Evolutionary conservation across 352 stramenopile species (phyloP).

Genomic region (Globisporangium barbulae): DNA sequence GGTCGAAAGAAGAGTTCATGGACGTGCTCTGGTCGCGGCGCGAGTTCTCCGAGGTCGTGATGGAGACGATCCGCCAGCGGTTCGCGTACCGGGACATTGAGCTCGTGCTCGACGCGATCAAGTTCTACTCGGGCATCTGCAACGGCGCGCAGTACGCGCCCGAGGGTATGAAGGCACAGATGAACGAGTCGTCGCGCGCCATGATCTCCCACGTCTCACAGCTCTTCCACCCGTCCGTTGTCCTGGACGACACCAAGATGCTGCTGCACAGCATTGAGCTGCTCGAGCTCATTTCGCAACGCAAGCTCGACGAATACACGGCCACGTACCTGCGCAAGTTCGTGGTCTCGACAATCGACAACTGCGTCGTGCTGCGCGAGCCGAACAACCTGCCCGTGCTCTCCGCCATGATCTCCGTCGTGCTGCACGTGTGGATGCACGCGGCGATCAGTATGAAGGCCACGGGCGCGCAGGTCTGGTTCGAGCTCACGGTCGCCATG

Average conservation of each 20-base stretch:
- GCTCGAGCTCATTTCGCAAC: constrained; percentile 82
- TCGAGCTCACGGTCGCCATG: constrained; percentile 78
- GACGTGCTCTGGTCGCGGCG: constrained; percentile 73
- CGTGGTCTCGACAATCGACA: constrained; percentile 82
- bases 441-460: constrained; percentile 54
- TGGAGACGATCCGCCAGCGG: constrained; percentile 84
- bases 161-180: constrained; percentile 72
- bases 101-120: constrained; percentile 81
- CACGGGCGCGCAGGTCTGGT: constrained; percentile 65
- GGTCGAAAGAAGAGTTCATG: constrained; percentile 80
- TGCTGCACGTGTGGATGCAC: constrained; percentile 87
- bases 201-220: constrained; percentile 90
- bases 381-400: constrained; percentile 56
- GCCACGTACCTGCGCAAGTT: constrained; percentile 87
- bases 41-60: constrained; percentile 82
- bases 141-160: constrained; percentile 72
- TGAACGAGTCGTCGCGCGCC: constrained; percentile 73
- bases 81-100: constrained; percentile 86
- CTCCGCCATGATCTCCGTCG: constrained; percentile 75
- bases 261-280: constrained; percentile 84
- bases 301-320: constrained; percentile 78
- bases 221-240: constrained; percentile 82
- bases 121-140: constrained; percentile 85
- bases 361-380: constrained; percentile 69
- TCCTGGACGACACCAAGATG: constrained; percentile 81